Conservation (phyloP, 2,329 filamentous ascomycete species). For the Colletotrichum spaethianum region DNA sequence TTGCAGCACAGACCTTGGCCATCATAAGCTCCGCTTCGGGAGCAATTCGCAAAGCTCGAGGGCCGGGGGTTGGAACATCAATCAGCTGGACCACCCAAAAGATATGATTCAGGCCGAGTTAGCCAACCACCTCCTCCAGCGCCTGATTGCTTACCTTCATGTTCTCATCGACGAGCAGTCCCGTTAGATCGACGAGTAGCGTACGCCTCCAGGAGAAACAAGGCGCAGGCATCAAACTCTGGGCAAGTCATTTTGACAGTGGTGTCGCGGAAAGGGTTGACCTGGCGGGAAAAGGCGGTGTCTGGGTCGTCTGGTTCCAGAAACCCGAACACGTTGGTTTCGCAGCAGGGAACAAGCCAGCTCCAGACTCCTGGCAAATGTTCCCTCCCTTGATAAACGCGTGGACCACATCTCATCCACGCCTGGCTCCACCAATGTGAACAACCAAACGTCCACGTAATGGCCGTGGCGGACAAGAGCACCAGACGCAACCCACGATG, state of each 20-base stretch:
- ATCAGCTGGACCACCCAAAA: slow-evolving; percentile 16
- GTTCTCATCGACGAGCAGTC: slow-evolving; percentile 1
- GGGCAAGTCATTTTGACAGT: slow-evolving; percentile 18
- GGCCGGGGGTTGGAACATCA: slow-evolving; percentile 17
- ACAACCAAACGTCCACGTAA: slow-evolving; percentile 17
- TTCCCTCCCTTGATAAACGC: slow-evolving; percentile 19
- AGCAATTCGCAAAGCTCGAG: slow-evolving; percentile 22
- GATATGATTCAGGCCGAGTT: slow-evolving; percentile 23
- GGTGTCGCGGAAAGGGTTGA: slow-evolving; percentile 27
- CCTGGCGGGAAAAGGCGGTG: slow-evolving; percentile 37
- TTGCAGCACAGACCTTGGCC: slow-evolving; percentile 23
- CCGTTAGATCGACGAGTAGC: slow-evolving; percentile 33
- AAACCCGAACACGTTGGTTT: slow-evolving; percentile 32
- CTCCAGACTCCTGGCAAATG: slow-evolving; percentile 12
- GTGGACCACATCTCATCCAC: background rate
- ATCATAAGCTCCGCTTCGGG: slow-evolving; percentile 24
- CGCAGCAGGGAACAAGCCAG: slow-evolving; percentile 33
- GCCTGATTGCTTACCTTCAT: background rate
- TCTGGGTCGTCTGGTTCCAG: slow-evolving; percentile 18
- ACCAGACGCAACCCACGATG: slow-evolving; percentile 4
- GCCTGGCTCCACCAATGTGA: slow-evolving; percentile 12
- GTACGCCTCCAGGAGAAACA: slow-evolving; percentile 1
- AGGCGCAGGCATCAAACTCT: slow-evolving; percentile 14
- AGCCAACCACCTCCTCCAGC: slow-evolving; percentile 19
- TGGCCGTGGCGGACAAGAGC: background rate